These are phyloP conservation scores for Fusarium floridanum DNA, from an alignment of 2,329 filamentous ascomycete genomes.

Conservation along the genomic window DNA sequence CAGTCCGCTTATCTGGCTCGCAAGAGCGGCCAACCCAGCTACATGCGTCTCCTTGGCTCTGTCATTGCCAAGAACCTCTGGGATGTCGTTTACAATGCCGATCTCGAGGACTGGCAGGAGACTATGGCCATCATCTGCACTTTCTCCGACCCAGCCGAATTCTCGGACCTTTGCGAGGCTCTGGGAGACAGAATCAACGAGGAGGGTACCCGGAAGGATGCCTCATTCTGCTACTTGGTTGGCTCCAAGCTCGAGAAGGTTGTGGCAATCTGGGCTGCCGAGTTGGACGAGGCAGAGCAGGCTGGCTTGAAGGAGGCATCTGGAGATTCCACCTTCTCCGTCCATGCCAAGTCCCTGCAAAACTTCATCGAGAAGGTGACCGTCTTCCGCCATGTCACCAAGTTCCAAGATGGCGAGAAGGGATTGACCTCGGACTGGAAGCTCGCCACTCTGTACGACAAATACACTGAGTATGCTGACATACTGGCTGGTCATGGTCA, in stretches of 20 bases:
- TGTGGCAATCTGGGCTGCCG: constrained; percentile 91
- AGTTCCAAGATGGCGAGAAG: constrained; percentile 86
- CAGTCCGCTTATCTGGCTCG: constrained; percentile 91
- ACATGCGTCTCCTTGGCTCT: constrained; percentile 88
- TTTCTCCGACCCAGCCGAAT: constrained; percentile 90
- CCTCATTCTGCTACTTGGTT: constrained; percentile 95
- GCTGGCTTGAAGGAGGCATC: constrained; percentile 76
- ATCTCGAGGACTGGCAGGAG: constrained; percentile 95
- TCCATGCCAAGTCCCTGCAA: constrained; percentile 89
- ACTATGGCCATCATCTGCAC: constrained; percentile 96
- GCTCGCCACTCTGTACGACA: constrained; percentile 87
- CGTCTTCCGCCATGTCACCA: constrained; percentile 92
- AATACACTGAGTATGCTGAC: constrained; percentile 97
- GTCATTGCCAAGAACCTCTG: constrained; percentile 97
- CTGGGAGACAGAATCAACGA: constrained; percentile 92
- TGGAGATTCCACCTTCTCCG: constrained; percentile 86
- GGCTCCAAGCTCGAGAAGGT: constrained; percentile 98
- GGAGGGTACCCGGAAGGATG: constrained; percentile 83
- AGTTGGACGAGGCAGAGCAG: constrained; percentile 87
- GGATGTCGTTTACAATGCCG: constrained; percentile 97
- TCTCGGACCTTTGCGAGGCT: constrained; percentile 93
- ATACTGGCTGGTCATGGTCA: constrained; percentile 93
- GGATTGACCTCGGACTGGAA: constrained; percentile 85
- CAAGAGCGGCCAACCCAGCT: constrained; percentile 87
- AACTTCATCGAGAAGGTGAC: constrained; percentile 98